Base-by-base conservation (phyloP, 495 filamentous ascomycete species). In the Bathelium albidoporum region DNA sequence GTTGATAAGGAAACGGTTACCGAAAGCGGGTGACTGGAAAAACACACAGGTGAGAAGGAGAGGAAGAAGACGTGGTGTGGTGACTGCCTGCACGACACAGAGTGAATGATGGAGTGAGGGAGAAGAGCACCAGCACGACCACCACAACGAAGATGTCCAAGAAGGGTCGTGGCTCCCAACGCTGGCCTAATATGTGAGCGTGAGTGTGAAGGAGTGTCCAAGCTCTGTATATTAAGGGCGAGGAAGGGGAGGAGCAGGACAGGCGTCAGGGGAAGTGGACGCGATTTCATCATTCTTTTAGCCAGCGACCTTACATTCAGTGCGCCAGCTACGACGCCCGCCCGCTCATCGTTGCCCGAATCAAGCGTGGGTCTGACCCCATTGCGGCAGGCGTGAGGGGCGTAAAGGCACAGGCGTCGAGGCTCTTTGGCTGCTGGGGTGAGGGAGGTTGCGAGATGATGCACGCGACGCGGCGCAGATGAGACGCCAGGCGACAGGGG, bases 391-490 rank as follows among this genome's bases (percentile, higher is more conserved):
- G 49, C 9, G 24, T 9, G 49, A 55, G 49, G 44, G n/a, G 10
- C n/a, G n/a, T 20, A 20, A 20, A 49, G 16, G 11, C n/a, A 20
- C 22, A 20, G 44, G 22, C 9, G 44, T 12, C 24, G 24, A 20
- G 16, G 22, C 49, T 16, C 49, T 20, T 26, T 2, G 49, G 9
- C 24, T 20, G 24, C 11, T n/a, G 49, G 29, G 29, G 49, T n/a
- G 49, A 55, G 12, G 49, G 49, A 55, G 12, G 49, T 55, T 55
- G 49, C 49, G 22, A 55, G 49, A 55, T 55, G 49, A 55, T 55
- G 49, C 49, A 55, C 49, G 49, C 49, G 49, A 55, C 49, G 49
- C 49, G 20, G 49, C 49, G 29, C 49, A 55, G 49, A 55, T 55
- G 49, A 55, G 49, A 55, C 49, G 49, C 22, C 49, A 55, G 49